Base-by-base conservation (phyloP, 2,329 filamentous ascomycete genomes). In the Byssochlamys sp. region DNA sequence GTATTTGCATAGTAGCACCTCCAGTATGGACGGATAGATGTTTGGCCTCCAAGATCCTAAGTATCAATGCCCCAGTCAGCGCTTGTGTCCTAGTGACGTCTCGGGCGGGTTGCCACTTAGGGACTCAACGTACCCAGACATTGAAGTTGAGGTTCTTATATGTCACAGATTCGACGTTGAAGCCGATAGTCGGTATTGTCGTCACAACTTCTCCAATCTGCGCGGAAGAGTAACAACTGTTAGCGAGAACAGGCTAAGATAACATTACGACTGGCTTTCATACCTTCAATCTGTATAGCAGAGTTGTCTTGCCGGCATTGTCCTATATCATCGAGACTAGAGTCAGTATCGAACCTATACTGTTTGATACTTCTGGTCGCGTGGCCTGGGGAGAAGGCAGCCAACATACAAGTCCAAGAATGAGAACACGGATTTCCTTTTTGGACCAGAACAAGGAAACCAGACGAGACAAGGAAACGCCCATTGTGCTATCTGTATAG, bases 101-200 rank as follows among this genome's bases (percentile, higher is more conserved):
- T 52, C 26, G 26, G 11, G 45, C 24, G 51, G 45, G 25, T n/a
- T 53, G 27, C 27, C n/a, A 54, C 56, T 19, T 39, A 12, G 27
- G 35, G 51, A 57, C 33, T 26, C 26, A 31, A 70, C 85, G 57
- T 86, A 90, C 88, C 94, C 94, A 99, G 69, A 99, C 94, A 71
- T 97, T 97, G 75, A 99, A 95, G 75, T 96, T 96, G 61, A 99
- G 83, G 73, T 96, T 97, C 75, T 92, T 92, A 81, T 99, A 99
- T 67, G 91, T 94, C 63, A 99, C 94, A 25, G 91, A 96, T 77
- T 99, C 94, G 67, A 99, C 94, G 74, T 99, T 99, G 81, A 99
- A 99, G 60, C 94, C 94, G 74, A 99, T 97, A 56, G 94, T 99
- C 24, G 94, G 94, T 81, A 97, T 97, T 68, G 94, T 99, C 61